Evolutionary conservation across 2,329 filamentous ascomycete species (phyloP), one percentile per base, ranked within the genome.

Genomic region (Aphanocladium album): DNA sequence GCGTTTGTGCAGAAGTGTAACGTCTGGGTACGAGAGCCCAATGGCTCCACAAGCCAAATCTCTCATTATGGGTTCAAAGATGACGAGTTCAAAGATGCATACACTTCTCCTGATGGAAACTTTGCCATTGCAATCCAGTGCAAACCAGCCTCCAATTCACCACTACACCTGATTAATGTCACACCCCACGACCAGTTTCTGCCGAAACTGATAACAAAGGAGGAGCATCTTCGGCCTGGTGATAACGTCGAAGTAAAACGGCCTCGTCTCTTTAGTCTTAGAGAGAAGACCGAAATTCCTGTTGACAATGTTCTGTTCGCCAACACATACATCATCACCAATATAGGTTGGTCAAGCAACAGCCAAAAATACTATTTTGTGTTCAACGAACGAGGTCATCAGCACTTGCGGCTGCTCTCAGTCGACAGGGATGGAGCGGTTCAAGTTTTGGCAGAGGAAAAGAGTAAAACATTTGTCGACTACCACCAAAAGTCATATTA

Each of bases 321-420:
- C 8, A 67, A 66, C 8, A 65, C 68, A 0, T 72, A 66, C 30
- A 41, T 49, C 0, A n/a, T 70, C 2, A 35, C 46, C 3, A 57
- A 67, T 39, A 17, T 70, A 3, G 66, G 66, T 2, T 72, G 69
- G 70, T 67, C 41, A n/a, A n/a, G 41, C 3, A 54, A 66, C 14
- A 59, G 61, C 8, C 52, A 64, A 9, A 67, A 69, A 25, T 72
- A 69, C 53, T 65, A 66, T 12, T 70, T 71, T 41, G 43, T 69
- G 14, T 67, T 65, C 25, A 71, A 71, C n/a, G 67, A 67, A 45
- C 67, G 70, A 4, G 70, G 70, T 0, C 68, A 72, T 19, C 64
- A 69, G 9, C 53, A 41, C 45, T 25, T 69, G 4, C 60, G 68
- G 35, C 37, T 71, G 0, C 45, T 72, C 2, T 64, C 64, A 0